Evolutionary conservation across 2,329 filamentous ascomycete species (phyloP).

Genomic region (Tolypocladium album): DNA sequence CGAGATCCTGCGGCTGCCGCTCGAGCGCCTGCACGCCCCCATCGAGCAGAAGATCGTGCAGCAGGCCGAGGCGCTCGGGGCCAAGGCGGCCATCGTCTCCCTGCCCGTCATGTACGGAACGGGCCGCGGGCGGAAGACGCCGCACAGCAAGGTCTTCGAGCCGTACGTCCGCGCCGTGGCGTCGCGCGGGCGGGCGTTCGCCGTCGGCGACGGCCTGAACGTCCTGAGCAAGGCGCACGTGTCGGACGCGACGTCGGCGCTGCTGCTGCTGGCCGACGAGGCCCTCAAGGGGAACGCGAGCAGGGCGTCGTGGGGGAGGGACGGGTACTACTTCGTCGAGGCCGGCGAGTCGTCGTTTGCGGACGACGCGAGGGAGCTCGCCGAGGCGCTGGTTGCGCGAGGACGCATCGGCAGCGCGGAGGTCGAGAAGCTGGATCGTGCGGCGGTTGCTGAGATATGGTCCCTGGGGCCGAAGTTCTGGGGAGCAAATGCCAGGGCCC

Average conservation of each 20-base stretch:
- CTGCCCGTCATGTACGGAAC: neutral
- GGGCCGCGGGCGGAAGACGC: neutral
- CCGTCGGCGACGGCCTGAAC: neutral
- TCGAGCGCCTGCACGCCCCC: neutral
- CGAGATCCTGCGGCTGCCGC: neutral
- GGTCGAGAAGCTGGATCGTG: neutral
- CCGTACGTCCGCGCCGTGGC: neutral
- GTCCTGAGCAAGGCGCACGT: neutral
- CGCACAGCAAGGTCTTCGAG: neutral
- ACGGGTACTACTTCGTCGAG: neutral
- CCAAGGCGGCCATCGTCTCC: neutral
- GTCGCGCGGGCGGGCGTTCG: neutral
- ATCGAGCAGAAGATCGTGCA: neutral
- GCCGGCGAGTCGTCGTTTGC: neutral
- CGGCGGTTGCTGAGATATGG: neutral
- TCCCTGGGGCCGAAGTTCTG: neutral
- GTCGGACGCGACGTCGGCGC: neutral
- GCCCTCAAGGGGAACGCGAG: neutral
- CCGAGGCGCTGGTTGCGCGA: neutral
- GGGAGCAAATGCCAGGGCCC: neutral
- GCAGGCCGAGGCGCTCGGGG: neutral
- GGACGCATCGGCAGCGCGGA: neutral
- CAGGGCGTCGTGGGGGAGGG: neutral
- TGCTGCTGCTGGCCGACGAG: neutral
- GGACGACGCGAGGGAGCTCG: neutral